Evolutionary conservation across 345 rosid species (phyloP).

Genomic region (Murraya paniculata): DNA sequence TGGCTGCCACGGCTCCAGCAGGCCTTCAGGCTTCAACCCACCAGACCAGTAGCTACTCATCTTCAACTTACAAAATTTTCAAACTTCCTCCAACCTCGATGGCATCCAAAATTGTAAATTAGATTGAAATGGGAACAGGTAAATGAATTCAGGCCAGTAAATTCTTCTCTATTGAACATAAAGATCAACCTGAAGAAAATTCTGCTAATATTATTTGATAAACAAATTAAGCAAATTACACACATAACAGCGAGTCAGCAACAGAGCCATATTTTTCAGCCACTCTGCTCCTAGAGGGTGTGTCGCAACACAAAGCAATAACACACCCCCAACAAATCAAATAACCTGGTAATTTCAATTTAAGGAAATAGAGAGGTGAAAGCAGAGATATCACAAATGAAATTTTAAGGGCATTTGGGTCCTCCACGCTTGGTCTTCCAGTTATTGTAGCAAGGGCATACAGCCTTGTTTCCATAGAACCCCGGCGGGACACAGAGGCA

Average conservation of each 20-base stretch:
- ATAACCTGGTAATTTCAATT: neutral
- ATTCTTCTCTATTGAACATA: too few relatives aligned
- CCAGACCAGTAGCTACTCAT: too few relatives aligned
- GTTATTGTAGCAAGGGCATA: constrained; percentile 74
- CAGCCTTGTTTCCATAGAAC: constrained; percentile 57
- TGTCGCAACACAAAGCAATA: neutral
- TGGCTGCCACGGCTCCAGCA: too few relatives aligned
- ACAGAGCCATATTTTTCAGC: neutral
- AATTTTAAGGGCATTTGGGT: constrained; percentile 64
- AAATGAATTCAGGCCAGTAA: too few relatives aligned
- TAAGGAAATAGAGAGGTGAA: neutral
- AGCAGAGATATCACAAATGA: neutral
- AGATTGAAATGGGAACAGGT: too few relatives aligned
- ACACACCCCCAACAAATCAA: neutral
- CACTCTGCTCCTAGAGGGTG: neutral
- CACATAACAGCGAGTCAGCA: neutral
- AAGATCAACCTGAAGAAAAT: neutral
- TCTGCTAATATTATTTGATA: neutral
- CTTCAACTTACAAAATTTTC: too few relatives aligned
- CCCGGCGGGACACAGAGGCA: constrained; percentile 89
- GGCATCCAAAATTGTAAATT: too few relatives aligned
- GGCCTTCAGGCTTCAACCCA: too few relatives aligned
- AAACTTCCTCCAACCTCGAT: too few relatives aligned
- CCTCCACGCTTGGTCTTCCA: constrained; percentile 70
- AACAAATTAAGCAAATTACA: neutral